Conservation (phyloP, 768 basidiomycete species). For the Boletales sp. region DNA sequence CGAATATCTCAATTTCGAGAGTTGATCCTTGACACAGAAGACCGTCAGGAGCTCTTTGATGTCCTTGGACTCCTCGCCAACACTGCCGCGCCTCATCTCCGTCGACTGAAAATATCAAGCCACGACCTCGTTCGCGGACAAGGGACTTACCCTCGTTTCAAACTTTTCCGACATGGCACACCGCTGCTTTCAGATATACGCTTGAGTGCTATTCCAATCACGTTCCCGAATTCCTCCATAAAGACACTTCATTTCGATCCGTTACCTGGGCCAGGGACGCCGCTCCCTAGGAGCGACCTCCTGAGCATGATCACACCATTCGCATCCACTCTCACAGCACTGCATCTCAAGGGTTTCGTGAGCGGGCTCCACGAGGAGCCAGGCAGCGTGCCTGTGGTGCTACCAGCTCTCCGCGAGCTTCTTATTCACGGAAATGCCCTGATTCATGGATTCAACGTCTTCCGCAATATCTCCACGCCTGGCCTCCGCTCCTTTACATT, state of each 20-base stretch:
- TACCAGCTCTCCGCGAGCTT: slow-evolving; percentile 28
- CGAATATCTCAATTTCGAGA: slow-evolving; percentile 31
- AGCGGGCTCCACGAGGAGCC: slow-evolving; percentile 32
- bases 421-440: slow-evolving; percentile 30
- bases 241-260: slow-evolving; percentile 36
- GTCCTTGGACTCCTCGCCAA: slow-evolving; percentile 22
- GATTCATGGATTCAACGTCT: slow-evolving; percentile 32
- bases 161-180: slow-evolving; percentile 31
- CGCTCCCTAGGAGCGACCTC: slow-evolving; percentile 25
- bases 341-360: slow-evolving; percentile 32
- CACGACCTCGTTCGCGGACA: slow-evolving; percentile 21
- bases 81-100: slow-evolving; percentile 23
- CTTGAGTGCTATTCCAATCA: slow-evolving; percentile 31
- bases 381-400: slow-evolving; percentile 30
- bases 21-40: slow-evolving; percentile 28
- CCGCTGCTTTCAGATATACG: slow-evolving; percentile 31
- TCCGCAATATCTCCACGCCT: slow-evolving; percentile 34
- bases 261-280: slow-evolving; percentile 25
- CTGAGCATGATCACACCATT: slow-evolving; percentile 29
- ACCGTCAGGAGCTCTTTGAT: slow-evolving; percentile 27
- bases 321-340: slow-evolving; percentile 25
- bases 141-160: slow-evolving; percentile 25
- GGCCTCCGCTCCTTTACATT: slow-evolving; percentile 23
- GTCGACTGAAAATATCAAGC: slow-evolving; percentile 29
- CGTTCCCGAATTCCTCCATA: slow-evolving; percentile 24